These are phyloP conservation scores for Phytophthora palmivora DNA, from an alignment of 352 stramenopile species.

Conservation along the genomic window DNA sequence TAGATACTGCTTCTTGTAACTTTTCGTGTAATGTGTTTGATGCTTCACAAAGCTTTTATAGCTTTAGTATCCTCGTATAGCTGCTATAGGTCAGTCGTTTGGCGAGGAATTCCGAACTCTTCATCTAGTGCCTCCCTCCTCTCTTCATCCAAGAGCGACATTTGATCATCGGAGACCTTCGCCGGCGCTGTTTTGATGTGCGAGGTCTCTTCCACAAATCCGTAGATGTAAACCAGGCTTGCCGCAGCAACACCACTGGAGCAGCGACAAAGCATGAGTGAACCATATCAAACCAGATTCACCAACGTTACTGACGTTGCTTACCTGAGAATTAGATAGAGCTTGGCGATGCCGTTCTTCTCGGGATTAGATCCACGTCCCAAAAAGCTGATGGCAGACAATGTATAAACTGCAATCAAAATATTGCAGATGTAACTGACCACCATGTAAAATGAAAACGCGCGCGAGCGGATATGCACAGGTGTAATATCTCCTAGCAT, in stretches of 20 bases:
- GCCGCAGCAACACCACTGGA: slow-evolving; percentile 47
- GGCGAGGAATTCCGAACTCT: slow-evolving; percentile 34
- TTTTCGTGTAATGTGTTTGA: not conserved
- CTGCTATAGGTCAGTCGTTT: slow-evolving; percentile 59
- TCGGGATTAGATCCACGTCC: slow-evolving; percentile 65
- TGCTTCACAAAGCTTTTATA: not conserved
- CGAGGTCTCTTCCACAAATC: slow-evolving; percentile 70
- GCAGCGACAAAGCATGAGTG: slow-evolving; percentile 5
- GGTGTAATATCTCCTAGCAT: slow-evolving; percentile 90
- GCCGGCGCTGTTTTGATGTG: slow-evolving; percentile 44
- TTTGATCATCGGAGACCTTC: slow-evolving; percentile 45
- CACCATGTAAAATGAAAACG: slow-evolving; percentile 88
- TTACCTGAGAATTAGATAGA: slow-evolving; percentile 83
- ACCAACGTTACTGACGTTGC: not conserved
- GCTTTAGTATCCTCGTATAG: too few relatives aligned
- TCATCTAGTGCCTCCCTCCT: slow-evolving; percentile 35
- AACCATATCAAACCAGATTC: not conserved
- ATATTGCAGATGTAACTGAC: slow-evolving; percentile 90
- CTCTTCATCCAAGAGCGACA: slow-evolving; percentile 48
- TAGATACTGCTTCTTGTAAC: not conserved
- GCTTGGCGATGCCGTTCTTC: slow-evolving; percentile 87
- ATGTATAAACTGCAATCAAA: slow-evolving; percentile 73
- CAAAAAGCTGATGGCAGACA: slow-evolving; percentile 81
- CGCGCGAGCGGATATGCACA: slow-evolving; percentile 83
- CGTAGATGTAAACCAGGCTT: slow-evolving; percentile 58